Conservation (phyloP, 2,329 filamentous ascomycete species). For the Alternaria viburni region DNA sequence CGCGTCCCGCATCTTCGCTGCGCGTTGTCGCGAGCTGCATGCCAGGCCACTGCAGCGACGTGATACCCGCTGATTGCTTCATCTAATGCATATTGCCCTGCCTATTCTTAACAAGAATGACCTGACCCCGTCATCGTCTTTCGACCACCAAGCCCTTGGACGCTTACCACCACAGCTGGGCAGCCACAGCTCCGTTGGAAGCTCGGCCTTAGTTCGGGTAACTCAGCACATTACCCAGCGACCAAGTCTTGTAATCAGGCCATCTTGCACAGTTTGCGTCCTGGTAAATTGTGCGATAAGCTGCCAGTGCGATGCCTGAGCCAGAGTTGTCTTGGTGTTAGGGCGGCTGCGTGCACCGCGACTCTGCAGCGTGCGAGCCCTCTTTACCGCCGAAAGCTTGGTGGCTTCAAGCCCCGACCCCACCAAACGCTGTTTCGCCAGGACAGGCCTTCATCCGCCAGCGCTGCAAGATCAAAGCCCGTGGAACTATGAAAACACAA, state of each 20-base stretch:
- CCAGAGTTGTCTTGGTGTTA: conserved; percentile 6
- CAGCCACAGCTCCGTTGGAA: not conserved
- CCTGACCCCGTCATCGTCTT: not conserved
- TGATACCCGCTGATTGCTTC: conserved; percentile 9
- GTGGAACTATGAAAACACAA: not conserved
- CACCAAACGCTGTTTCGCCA: not conserved
- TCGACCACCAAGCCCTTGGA: not conserved
- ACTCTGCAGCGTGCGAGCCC: conserved; percentile 3
- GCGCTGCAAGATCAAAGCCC: not conserved
- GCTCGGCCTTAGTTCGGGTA: not conserved
- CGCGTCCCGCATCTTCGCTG: conserved; percentile 3
- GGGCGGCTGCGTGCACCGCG: conserved; percentile 17
- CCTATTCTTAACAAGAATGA: conserved; percentile 7
- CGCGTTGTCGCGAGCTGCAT: conserved; percentile 6
- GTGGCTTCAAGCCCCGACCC: conserved; percentile 11
- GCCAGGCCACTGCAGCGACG: conserved; percentile 7
- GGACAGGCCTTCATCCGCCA: not conserved
- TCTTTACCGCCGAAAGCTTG: conserved; percentile 17
- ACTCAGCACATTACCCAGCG: not conserved
- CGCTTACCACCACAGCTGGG: not conserved
- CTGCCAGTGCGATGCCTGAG: not conserved
- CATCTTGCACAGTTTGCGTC: not conserved
- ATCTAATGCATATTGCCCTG: conserved; percentile 5
- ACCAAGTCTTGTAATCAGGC: not conserved
- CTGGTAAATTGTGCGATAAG: not conserved